Base-by-base conservation (phyloP, 108 stramenopile species). In the Cyclotella atomus region DNA sequence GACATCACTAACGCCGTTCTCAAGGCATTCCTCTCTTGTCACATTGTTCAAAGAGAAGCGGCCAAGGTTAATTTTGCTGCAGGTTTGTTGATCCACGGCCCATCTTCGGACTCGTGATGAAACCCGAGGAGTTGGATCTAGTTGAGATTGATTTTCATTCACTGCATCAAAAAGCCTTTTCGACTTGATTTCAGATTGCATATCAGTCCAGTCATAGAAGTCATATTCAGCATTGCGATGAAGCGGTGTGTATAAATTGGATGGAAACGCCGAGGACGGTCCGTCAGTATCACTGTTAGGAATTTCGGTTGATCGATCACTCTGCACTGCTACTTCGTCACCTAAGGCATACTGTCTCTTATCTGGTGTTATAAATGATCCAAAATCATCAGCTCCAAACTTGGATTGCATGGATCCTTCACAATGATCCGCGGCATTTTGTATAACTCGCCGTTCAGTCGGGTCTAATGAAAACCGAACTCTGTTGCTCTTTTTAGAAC, bases 1-100 rank as follows among this genome's bases (percentile, higher is more conserved):
- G 12, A 74, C 71, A 28, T 83, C 74, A 15, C 70, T 49, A 12
- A 86, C 79, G 24, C 76, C 86, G 50, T 72, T 27, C 25, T 77
- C 43, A 28, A 60, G 47, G 30, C 75, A 83, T 16, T 46, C 49
- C 6, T 23, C 30, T 25, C 59, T 54, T 50, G 17, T 59, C 1
- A n/a, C 47, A 23, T 44, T 63, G 54, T 76, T 66, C 20, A 19
- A 44, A 20, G 78, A 73, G 21, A 55, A 80, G 23, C 71, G 53
- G n/a, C 74, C 7, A n/a, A 68, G 68, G 10, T 45, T 68, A 23
- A 74, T 15, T 68, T 65, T 61, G 10, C 55, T 76, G 17, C 33
- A 60, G 23, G 44, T 56, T 28, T 28, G 29, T 15, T 6, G 21
- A n/a, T 25, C 53, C 0, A 12, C 23, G 15, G 16, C 36, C 1